Percentiles rank a stretch among this genome's conserved stretches.
These are phyloP conservation scores for Emergomyces orientalis DNA, from an alignment of 2,329 filamentous ascomycete species.

Conservation along the genomic window DNA sequence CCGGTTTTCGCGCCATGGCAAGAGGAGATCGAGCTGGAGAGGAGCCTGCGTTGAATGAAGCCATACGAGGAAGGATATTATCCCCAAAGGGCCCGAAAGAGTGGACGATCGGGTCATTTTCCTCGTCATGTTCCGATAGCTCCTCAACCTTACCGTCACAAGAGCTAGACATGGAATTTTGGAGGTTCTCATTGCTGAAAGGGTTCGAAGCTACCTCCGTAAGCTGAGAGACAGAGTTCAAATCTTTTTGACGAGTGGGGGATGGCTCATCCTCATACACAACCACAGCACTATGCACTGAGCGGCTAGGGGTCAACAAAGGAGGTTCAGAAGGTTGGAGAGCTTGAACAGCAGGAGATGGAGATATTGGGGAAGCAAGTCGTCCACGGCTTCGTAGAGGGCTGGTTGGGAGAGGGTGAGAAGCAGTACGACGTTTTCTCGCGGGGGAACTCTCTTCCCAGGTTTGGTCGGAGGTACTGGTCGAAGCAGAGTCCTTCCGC, in stretches of 20 bases:
- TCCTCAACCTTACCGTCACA: constrained; percentile 45
- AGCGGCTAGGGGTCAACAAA: constrained; percentile 36
- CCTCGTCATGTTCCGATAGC: constrained; percentile 73
- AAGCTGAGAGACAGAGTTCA: constrained; percentile 24
- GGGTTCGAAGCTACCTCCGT: constrained; percentile 28
- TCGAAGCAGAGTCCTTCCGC: constrained; percentile 43
- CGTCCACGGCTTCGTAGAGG: constrained; percentile 51
- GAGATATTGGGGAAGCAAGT: constrained; percentile 70
- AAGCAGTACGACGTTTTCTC: constrained; percentile 33
- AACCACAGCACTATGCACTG: constrained; percentile 36
- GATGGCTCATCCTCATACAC: constrained; percentile 65
- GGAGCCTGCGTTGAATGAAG: constrained; percentile 59
- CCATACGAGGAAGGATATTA: constrained; percentile 72
- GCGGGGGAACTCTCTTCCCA: constrained; percentile 51
- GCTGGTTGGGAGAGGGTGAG: constrained; percentile 27
- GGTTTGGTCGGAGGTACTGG: constrained; percentile 54
- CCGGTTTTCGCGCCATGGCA: constrained; percentile 23
- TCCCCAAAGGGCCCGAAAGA: constrained; percentile 87
- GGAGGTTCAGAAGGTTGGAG: constrained; percentile 36
- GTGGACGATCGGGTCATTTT: constrained; percentile 87
- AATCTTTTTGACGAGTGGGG: constrained; percentile 40
- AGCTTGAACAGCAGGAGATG: constrained; percentile 47
- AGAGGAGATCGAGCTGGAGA: constrained; percentile 49
- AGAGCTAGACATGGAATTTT: constrained; percentile 28
- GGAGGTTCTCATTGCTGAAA: constrained; percentile 20